phyloP scores from a whole-genome alignment of 2,329 filamentous ascomycete species.

The Sporothrix phasma region DNA sequence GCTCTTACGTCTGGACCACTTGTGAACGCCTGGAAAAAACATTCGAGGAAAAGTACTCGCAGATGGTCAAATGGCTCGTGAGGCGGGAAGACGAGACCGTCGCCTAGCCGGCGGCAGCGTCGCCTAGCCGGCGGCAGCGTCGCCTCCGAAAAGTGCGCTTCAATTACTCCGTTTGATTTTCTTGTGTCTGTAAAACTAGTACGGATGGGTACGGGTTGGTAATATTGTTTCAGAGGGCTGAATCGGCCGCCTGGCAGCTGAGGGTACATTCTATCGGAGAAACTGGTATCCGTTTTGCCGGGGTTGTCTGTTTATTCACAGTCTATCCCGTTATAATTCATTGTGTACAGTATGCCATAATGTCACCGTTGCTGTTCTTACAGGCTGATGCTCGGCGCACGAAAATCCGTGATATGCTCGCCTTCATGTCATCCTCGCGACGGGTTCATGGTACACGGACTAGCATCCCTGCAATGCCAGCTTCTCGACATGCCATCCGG shows the following conservation, averaged over 20 bases:
- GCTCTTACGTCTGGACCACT: slow-evolving; percentile 43
- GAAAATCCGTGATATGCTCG: not conserved
- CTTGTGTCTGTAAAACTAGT: too few species aligned
- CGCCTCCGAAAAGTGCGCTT: too few species aligned
- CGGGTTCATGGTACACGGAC: not conserved
- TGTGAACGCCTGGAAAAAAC: slow-evolving; percentile 49
- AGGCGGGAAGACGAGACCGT: slow-evolving; percentile 27
- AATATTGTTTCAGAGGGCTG: not conserved
- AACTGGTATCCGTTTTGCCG: not conserved
- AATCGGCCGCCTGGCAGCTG: not conserved
- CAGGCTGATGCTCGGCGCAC: not conserved
- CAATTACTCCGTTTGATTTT: too few species aligned
- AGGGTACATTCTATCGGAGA: not conserved
- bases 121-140: too few species aligned
- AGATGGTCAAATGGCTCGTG: slow-evolving; percentile 50
- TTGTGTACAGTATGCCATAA: slow-evolving; percentile 5
- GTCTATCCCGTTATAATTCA: not conserved
- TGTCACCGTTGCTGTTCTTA: not conserved
- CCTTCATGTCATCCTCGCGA: not conserved
- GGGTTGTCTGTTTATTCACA: not conserved
- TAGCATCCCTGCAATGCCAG: not conserved
- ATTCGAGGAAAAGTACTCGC: slow-evolving; percentile 36
- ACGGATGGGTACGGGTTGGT: not conserved
- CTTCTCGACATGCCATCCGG: not conserved
- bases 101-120: too few species aligned